Evolutionary conservation across 176 grass and related monocot species (phyloP).

Genomic region (Saccharum spontaneum): DNA sequence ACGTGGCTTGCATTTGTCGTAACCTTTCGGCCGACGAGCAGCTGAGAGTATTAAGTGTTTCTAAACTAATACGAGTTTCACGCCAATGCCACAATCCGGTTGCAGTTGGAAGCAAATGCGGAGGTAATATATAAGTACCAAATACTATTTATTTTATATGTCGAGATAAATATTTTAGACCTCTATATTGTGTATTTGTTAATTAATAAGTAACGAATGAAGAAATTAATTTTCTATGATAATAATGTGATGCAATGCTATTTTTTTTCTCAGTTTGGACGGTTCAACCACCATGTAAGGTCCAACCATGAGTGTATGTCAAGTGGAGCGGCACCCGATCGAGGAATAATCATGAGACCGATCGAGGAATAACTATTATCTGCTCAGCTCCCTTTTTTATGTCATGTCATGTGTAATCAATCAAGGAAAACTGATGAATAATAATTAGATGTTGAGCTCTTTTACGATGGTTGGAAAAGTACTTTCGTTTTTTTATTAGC

Average conservation of each 20-base stretch:
- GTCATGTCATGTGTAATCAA: background rate
- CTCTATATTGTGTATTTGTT: background rate
- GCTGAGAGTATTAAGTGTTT: background rate
- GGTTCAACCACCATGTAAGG: background rate
- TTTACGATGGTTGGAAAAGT: too few species aligned
- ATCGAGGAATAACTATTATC: background rate
- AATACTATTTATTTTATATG: background rate
- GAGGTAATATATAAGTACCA: background rate
- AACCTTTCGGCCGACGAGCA: background rate
- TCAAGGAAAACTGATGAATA: background rate
- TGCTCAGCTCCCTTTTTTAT: background rate
- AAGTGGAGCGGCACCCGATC: background rate
- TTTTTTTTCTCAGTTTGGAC: background rate
- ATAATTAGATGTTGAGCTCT: too few species aligned
- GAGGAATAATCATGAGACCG: background rate
- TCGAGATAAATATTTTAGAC: background rate
- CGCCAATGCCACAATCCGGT: background rate
- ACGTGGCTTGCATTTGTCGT: background rate
- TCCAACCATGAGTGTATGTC: background rate
- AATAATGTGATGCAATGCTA: background rate
- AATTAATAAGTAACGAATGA: background rate
- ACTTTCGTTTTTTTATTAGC: too few species aligned
- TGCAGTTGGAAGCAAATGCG: background rate
- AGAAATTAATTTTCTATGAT: background rate
- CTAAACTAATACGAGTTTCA: background rate